A percentile compares a stretch with the other conserved stretches of the same genome.
Evolutionary conservation across 805 yeast genomes (phyloP).

Genomic region (Barnettozyma californica): DNA sequence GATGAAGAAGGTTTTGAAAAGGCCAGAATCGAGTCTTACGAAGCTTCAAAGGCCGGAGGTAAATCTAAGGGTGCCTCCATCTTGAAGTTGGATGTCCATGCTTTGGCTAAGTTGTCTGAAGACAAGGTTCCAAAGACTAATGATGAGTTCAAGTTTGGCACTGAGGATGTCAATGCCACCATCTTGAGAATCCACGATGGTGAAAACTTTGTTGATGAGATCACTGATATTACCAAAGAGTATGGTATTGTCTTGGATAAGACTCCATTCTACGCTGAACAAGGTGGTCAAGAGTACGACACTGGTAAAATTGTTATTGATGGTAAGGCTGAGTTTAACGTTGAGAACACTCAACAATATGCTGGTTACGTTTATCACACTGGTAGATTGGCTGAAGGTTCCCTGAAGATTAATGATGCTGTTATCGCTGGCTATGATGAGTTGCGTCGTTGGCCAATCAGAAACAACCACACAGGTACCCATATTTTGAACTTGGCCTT

Average conservation of each 20-base stretch:
- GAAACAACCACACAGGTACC: constrained; percentile 98
- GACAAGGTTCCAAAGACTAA: constrained; percentile 70
- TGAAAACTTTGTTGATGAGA: constrained; percentile 49
- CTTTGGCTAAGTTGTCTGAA: constrained; percentile 66
- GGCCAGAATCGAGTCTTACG: constrained; percentile 84
- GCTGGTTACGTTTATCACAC: constrained; percentile 96
- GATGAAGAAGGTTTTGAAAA: constrained; percentile 90
- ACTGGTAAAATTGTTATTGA: constrained; percentile 90
- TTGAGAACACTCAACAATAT: constrained; percentile 85
- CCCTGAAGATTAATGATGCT: constrained; percentile 56
- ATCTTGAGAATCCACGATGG: constrained; percentile 71
- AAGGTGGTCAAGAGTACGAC: constrained; percentile 98
- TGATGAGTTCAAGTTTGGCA: constrained; percentile 73
- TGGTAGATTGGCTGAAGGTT: constrained; percentile 78
- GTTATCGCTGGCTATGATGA: constrained; percentile 89
- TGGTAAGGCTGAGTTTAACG: constrained; percentile 81
- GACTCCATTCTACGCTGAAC: constrained; percentile 96
- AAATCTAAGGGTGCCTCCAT: constrained; percentile 50
- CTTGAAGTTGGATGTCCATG: constrained; percentile 87
- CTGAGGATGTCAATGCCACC: constrained; percentile 62
- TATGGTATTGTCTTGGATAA: constrained; percentile 80
- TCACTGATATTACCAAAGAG: constrained; percentile 44
- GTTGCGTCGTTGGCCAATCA: constrained; percentile 90
- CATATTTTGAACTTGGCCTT: constrained; percentile 89
- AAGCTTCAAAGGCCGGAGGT: constrained; percentile 91